phyloP scores from a whole-genome alignment of 306 rosid species.

The Echinosophora koreensis region DNA sequence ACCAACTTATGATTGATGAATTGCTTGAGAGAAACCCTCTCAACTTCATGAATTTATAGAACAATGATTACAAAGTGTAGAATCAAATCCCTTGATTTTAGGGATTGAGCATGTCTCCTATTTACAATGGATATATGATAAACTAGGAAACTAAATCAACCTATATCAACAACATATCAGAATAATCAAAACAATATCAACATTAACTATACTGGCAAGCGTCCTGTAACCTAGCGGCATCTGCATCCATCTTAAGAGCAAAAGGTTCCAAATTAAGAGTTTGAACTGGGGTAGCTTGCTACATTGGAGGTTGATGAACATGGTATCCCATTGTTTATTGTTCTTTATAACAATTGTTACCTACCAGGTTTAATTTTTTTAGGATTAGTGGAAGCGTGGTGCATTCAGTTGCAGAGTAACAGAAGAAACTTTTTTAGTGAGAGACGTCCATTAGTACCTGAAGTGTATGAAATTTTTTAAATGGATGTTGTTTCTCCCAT shows the following conservation, averaged over 20 bases:
- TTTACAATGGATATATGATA: no score
- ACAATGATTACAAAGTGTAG: no score
- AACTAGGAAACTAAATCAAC: no score
- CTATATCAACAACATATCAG: no score
- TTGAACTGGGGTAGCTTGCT: neutral
- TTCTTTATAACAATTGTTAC: neutral
- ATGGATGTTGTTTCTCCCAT: neutral
- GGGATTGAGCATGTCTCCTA: no score
- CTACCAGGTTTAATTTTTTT: neutral
- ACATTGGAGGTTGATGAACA: neutral
- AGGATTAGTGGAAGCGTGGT: neutral
- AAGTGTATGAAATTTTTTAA: neutral
- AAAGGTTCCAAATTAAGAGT: slow-evolving; percentile 17
- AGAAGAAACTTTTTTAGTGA: neutral
- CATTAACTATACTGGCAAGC: neutral
- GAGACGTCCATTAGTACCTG: neutral
- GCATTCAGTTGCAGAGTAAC: neutral
- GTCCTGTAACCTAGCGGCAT: neutral
- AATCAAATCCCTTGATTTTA: no score
- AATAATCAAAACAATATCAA: no score
- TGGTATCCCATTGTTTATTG: neutral
- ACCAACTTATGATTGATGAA: no score
- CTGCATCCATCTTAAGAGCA: neutral
- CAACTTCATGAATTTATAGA: no score
- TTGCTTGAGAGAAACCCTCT: no score